Percentiles rank a stretch among this genome's conserved stretches.
Evolutionary conservation across 1,284 basidiomycete species (phyloP).

Genomic region (Ganoderma lingzhi): DNA sequence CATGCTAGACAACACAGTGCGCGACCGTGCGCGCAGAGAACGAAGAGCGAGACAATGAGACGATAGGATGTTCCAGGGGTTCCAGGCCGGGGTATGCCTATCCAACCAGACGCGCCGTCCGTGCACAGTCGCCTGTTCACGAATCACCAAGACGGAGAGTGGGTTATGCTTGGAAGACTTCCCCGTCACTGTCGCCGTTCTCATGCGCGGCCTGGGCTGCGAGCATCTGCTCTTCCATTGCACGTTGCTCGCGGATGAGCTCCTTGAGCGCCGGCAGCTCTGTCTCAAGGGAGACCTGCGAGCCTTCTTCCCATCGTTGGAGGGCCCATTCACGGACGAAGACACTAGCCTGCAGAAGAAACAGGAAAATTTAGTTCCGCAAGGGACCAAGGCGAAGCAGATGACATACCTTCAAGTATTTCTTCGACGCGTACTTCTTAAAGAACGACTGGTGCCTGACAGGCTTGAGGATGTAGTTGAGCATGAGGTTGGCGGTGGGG

Average conservation of each 20-base stretch:
- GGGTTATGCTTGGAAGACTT: slow-evolving; percentile 26
- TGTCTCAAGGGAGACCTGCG: slow-evolving; percentile 56
- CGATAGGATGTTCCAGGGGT: slow-evolving; percentile 14
- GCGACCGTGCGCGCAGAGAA: slow-evolving; percentile 18
- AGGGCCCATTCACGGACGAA: slow-evolving; percentile 71
- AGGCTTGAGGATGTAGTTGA: slow-evolving; percentile 89
- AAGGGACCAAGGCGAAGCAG: background rate
- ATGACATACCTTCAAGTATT: slow-evolving; percentile 79
- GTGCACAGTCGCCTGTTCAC: slow-evolving; percentile 9
- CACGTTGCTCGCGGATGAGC: slow-evolving; percentile 51
- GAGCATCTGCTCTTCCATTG: slow-evolving; percentile 37
- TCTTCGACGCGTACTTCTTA: slow-evolving; percentile 86
- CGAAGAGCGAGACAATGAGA: slow-evolving; percentile 16
- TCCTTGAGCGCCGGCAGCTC: slow-evolving; percentile 65
- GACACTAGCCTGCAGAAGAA: slow-evolving; percentile 56
- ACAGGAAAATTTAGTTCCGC: background rate
- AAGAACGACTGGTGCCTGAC: slow-evolving; percentile 80
- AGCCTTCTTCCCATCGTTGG: slow-evolving; percentile 64
- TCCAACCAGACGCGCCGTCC: slow-evolving; percentile 15
- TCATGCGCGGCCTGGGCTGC: slow-evolving; percentile 32
- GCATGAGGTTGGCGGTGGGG: slow-evolving; percentile 91
- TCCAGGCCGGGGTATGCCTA: slow-evolving; percentile 20
- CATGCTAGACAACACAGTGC: slow-evolving; percentile 30
- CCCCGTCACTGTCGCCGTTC: slow-evolving; percentile 25
- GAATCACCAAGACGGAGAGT: background rate